A percentile compares a stretch with the other conserved stretches of the same genome.
phyloP scores from a whole-genome alignment of 2,329 filamentous ascomycete species.

The Sordariomycetes sp. region DNA sequence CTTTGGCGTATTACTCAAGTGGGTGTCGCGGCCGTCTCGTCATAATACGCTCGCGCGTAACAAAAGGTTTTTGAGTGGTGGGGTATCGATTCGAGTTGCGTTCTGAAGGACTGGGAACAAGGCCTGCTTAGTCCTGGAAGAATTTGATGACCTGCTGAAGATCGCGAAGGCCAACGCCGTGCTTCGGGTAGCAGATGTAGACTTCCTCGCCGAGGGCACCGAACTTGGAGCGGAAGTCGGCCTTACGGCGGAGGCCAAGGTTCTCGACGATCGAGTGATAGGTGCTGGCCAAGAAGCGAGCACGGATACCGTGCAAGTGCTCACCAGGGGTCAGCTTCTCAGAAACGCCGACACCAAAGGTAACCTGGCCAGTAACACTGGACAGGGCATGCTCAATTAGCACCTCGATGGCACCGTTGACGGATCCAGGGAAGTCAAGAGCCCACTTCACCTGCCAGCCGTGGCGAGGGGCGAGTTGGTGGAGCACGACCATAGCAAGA shows the following conservation, averaged over 20 bases:
- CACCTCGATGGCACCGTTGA: constrained; percentile 81
- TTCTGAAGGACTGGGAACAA: not conserved
- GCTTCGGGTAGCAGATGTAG: constrained; percentile 83
- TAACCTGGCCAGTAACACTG: constrained; percentile 49
- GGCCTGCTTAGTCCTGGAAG: constrained; percentile 58
- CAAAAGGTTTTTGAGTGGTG: not conserved
- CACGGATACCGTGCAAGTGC: constrained; percentile 70
- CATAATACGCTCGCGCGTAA: constrained; percentile 1
- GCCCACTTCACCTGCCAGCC: constrained; percentile 95
- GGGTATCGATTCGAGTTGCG: not conserved
- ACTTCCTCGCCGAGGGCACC: constrained; percentile 76
- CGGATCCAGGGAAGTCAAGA: constrained; percentile 82
- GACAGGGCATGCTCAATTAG: constrained; percentile 64
- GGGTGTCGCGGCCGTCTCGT: constrained; percentile 1
- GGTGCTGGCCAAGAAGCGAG: constrained; percentile 72
- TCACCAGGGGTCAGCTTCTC: constrained; percentile 67
- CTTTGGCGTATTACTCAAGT: not conserved
- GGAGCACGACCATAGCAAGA: constrained; percentile 70
- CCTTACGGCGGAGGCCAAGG: constrained; percentile 74
- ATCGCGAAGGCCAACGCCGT: constrained; percentile 74
- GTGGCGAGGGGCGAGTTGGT: constrained; percentile 68
- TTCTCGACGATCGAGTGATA: constrained; percentile 78
- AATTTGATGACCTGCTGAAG: constrained; percentile 83
- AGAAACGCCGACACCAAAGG: constrained; percentile 79
- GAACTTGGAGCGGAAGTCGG: constrained; percentile 84